Percentiles rank a stretch among this genome's conserved stretches.
These are phyloP conservation scores for Amanita jacksonii DNA, from an alignment of 768 basidiomycete species.

Conservation along the genomic window DNA sequence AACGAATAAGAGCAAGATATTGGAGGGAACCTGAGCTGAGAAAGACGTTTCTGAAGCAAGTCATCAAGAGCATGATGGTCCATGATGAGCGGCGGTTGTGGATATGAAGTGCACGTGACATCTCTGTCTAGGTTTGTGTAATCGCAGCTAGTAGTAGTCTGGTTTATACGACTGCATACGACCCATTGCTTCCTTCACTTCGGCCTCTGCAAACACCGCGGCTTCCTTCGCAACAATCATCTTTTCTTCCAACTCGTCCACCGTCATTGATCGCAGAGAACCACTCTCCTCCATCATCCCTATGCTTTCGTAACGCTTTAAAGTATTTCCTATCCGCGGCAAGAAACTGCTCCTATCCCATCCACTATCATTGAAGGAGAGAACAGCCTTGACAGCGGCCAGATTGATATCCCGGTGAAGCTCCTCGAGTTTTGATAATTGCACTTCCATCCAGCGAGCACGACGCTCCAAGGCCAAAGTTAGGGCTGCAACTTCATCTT, in stretches of 20 bases:
- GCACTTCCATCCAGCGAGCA: conserved; percentile 92
- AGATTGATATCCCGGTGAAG: conserved; percentile 86
- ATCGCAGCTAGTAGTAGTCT: conserved; percentile 5
- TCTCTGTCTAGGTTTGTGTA: not conserved
- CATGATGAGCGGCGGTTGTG: not conserved
- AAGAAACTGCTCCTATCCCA: conserved; percentile 68
- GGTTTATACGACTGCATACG: conserved; percentile 42
- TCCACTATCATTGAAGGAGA: conserved; percentile 77
- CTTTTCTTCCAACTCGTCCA: conserved; percentile 69
- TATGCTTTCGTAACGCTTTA: conserved; percentile 60
- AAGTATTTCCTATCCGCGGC: conserved; percentile 60
- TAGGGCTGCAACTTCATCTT: conserved; percentile 79
- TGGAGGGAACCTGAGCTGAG: conserved; percentile 32
- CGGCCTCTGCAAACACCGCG: conserved; percentile 61
- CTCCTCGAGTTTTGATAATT: conserved; percentile 81
- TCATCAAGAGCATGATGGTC: not conserved
- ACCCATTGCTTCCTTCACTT: conserved; percentile 69
- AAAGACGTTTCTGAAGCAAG: conserved; percentile 34
- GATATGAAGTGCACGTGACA: no score
- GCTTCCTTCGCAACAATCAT: conserved; percentile 61
- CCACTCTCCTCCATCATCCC: conserved; percentile 44
- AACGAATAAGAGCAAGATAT: not conserved
- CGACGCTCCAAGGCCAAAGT: conserved; percentile 79
- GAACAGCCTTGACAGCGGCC: conserved; percentile 73
- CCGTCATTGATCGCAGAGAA: conserved; percentile 42